Evolutionary conservation across 306 rosid genomes (phyloP).

Genomic region (Lotus japonicus): DNA sequence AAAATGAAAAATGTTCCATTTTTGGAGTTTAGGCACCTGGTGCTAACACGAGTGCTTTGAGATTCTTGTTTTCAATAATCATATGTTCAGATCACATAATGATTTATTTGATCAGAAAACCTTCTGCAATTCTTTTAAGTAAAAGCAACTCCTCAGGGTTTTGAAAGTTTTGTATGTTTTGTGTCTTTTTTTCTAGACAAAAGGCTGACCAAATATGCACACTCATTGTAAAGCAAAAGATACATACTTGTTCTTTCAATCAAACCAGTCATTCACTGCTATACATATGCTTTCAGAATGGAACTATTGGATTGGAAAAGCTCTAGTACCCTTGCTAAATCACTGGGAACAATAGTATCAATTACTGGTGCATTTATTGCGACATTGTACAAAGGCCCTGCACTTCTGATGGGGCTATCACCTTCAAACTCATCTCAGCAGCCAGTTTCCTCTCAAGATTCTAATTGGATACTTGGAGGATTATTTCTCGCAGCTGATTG

Average conservation of each 20-base stretch:
- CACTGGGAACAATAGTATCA: conserved; percentile 61
- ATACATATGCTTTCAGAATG: conserved; percentile 46
- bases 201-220: background rate
- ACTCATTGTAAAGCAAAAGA: background rate
- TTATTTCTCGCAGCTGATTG: conserved; percentile 45
- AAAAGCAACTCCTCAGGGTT: background rate
- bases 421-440: conserved; percentile 21
- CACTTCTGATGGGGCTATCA: conserved; percentile 40
- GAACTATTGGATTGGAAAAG: conserved; percentile 58
- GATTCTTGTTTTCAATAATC: background rate
- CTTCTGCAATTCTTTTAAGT: background rate
- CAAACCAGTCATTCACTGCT: background rate
- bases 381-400: conserved; percentile 74
- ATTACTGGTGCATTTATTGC: conserved; percentile 72
- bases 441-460: conserved; percentile 36
- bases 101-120: conserved; percentile 1
- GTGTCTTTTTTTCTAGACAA: background rate
- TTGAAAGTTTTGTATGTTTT: background rate
- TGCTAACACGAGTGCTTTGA: background rate
- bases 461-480: conserved; percentile 69
- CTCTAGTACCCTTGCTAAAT: conserved; percentile 51
- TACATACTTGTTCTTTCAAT: background rate
- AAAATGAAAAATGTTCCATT: conserved; percentile 1
- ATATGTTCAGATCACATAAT: background rate
- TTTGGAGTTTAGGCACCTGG: conserved; percentile 4